Conservation (phyloP, 805 yeast species). For the Candida chilensis region DNA sequence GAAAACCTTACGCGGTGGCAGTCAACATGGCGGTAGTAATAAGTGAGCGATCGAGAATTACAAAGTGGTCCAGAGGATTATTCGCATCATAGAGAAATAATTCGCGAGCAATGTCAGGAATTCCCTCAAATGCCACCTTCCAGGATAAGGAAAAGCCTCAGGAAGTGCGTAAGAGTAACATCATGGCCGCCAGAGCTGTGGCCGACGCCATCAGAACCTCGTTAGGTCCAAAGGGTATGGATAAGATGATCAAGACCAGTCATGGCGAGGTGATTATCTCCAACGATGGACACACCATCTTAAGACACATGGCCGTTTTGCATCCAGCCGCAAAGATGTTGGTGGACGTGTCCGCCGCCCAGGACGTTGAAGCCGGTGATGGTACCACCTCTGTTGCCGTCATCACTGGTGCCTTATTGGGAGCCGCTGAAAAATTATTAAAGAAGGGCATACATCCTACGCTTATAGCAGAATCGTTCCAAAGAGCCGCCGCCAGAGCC, state of each 20-base stretch:
- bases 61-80: no score
- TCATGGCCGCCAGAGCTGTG: constrained; percentile 88
- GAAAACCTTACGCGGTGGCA: no score
- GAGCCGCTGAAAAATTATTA: constrained; percentile 88
- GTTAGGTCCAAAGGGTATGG: constrained; percentile 99
- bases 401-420: constrained; percentile 85
- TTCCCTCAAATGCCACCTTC: constrained; percentile 78
- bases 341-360: constrained; percentile 95
- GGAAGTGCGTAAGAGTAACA: constrained; percentile 84
- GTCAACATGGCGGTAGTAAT: no score
- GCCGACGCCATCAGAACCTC: constrained; percentile 94
- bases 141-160: constrained; percentile 91
- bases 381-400: constrained; percentile 98
- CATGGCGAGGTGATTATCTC: constrained; percentile 90
- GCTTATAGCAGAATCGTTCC: constrained; percentile 87
- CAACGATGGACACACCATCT: constrained; percentile 96
- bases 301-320: constrained; percentile 94
- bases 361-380: constrained; percentile 99
- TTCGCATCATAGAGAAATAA: no score
- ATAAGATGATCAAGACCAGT: constrained; percentile 94
- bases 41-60: no score
- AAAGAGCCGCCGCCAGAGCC: constrained; percentile 76
- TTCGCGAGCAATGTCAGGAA: constrained; percentile 4
- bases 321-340: constrained; percentile 98
- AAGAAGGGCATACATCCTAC: constrained; percentile 94